phyloP scores from a whole-genome alignment of 345 rosid species.

The Orychophragmus violaceus region DNA sequence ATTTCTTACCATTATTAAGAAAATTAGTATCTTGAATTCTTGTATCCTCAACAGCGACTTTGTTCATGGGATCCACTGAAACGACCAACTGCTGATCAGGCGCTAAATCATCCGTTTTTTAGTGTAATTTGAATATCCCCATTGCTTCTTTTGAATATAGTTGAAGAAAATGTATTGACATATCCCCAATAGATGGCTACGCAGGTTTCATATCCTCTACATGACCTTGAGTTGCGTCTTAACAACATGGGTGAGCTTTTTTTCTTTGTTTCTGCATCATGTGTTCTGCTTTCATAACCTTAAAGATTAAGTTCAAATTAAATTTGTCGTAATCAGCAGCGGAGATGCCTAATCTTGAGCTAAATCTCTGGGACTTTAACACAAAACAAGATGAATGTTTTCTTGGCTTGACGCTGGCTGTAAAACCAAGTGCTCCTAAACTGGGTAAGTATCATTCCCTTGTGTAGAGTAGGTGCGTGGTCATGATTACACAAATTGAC shows the following conservation, averaged over 20 bases:
- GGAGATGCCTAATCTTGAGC: slow-evolving; percentile 80
- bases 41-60: slow-evolving; percentile 41
- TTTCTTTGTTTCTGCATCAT: neutral
- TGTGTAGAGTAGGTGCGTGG: neutral
- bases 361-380: slow-evolving; percentile 87
- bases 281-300: neutral
- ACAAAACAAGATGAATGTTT: slow-evolving; percentile 80
- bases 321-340: slow-evolving; percentile 34
- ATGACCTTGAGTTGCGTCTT: slow-evolving; percentile 70
- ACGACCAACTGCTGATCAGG: slow-evolving; percentile 91
- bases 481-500: neutral
- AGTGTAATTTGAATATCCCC: slow-evolving; percentile 40
- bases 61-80: slow-evolving; percentile 87
- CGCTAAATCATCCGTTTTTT: slow-evolving; percentile 86
- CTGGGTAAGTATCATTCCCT: slow-evolving; percentile 40
- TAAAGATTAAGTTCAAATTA: neutral
- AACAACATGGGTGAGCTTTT: slow-evolving; percentile 56
- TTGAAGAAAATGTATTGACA: slow-evolving; percentile 23
- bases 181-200: slow-evolving; percentile 43
- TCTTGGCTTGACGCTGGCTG: slow-evolving; percentile 86
- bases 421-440: slow-evolving; percentile 73
- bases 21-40: neutral
- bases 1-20: neutral
- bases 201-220: slow-evolving; percentile 58
- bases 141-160: neutral